Percentiles rank a stretch among this genome's conserved stretches.
phyloP scores from a whole-genome alignment of 139 green algal species.

The Picochlorum sp. region DNA sequence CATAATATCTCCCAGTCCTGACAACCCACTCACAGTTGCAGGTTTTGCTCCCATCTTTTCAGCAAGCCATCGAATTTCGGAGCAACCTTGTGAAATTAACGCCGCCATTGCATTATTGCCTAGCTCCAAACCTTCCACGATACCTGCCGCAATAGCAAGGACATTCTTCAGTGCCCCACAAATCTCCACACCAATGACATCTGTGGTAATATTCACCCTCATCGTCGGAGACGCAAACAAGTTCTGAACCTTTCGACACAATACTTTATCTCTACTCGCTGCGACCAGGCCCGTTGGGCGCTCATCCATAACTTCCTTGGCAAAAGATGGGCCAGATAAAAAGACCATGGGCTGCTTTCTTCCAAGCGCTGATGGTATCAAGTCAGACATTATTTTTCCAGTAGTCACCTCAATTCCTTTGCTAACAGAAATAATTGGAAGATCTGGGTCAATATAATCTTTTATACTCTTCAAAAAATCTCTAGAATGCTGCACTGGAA shows the following conservation, averaged over 20 bases:
- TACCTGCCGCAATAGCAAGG: slow-evolving; percentile 94
- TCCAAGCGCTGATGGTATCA: slow-evolving; percentile 79
- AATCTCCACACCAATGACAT: slow-evolving; percentile 95
- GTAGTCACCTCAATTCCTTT: slow-evolving; percentile 84
- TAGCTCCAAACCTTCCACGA: slow-evolving; percentile 92
- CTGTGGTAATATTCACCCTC: slow-evolving; percentile 87
- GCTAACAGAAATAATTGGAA: slow-evolving; percentile 89
- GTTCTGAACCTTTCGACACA: slow-evolving; percentile 52
- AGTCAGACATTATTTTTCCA: slow-evolving; percentile 83
- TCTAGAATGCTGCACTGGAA: slow-evolving; percentile 87
- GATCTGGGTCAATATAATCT: slow-evolving; percentile 56
- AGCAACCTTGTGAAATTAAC: slow-evolving; percentile 70
- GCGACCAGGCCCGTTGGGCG: slow-evolving; percentile 78
- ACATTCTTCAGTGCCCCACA: slow-evolving; percentile 98
- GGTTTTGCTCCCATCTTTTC: slow-evolving; percentile 88
- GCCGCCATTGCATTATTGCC: slow-evolving; percentile 95
- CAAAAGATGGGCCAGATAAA: slow-evolving; percentile 90
- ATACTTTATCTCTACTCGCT: slow-evolving; percentile 58
- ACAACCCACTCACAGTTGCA: slow-evolving; percentile 81
- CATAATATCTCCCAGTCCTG: slow-evolving; percentile 97
- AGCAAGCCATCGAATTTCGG: slow-evolving; percentile 89
- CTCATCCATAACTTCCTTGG: slow-evolving; percentile 77
- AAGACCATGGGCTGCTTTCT: slow-evolving; percentile 78
- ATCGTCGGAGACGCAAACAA: slow-evolving; percentile 84
- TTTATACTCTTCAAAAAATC: slow-evolving; percentile 69